A percentile compares a stretch with the other conserved stretches of the same genome.
Evolutionary conservation across 352 stramenopile genomes (phyloP).

Genomic region (Salisapilia sapeloensis): DNA sequence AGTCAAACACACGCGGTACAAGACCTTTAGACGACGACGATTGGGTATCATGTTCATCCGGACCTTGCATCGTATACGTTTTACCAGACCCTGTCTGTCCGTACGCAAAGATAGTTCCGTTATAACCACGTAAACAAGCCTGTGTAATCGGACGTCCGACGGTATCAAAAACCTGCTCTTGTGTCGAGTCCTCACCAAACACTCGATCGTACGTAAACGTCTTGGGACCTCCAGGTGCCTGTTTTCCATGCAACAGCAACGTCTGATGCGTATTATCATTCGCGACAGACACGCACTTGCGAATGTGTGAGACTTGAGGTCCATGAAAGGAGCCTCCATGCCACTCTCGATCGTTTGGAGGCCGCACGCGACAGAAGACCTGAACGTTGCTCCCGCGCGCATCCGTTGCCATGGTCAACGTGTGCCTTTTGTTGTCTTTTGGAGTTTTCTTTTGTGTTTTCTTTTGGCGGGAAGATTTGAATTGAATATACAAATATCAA

Average conservation of each 20-base stretch:
- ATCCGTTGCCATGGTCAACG: slow-evolving; percentile 31
- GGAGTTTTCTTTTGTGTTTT: too few relatives aligned
- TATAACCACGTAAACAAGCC: slow-evolving; percentile 68
- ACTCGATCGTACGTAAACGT: slow-evolving; percentile 87
- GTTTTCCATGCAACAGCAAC: slow-evolving; percentile 34
- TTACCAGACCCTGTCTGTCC: slow-evolving; percentile 73
- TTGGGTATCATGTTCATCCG: slow-evolving; percentile 41
- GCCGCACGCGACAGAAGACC: slow-evolving; percentile 77
- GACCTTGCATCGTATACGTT: slow-evolving; percentile 77
- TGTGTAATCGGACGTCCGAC: slow-evolving; percentile 72
- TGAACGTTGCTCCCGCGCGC: slow-evolving; percentile 71
- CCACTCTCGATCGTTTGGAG: slow-evolving; percentile 51
- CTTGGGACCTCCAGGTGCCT: slow-evolving; percentile 13
- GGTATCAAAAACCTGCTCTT: slow-evolving; percentile 85
- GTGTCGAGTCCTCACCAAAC: slow-evolving; percentile 76
- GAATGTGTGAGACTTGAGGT: slow-evolving; percentile 9
- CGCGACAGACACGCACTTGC: slow-evolving; percentile 44
- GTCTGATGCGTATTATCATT: slow-evolving; percentile 30
- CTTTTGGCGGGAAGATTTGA: too few relatives aligned
- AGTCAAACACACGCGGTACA: slow-evolving; percentile 71
- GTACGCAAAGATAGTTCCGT: slow-evolving; percentile 79
- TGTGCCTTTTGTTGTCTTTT: too few relatives aligned
- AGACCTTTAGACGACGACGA: slow-evolving; percentile 23
- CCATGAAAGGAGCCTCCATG: slow-evolving; percentile 1
- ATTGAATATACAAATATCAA: too few relatives aligned